A percentile compares a stretch with the other conserved stretches of the same genome.
Evolutionary conservation across 139 green algal species (phyloP).

Genomic region (Astrephomene gubernaculifera): DNA sequence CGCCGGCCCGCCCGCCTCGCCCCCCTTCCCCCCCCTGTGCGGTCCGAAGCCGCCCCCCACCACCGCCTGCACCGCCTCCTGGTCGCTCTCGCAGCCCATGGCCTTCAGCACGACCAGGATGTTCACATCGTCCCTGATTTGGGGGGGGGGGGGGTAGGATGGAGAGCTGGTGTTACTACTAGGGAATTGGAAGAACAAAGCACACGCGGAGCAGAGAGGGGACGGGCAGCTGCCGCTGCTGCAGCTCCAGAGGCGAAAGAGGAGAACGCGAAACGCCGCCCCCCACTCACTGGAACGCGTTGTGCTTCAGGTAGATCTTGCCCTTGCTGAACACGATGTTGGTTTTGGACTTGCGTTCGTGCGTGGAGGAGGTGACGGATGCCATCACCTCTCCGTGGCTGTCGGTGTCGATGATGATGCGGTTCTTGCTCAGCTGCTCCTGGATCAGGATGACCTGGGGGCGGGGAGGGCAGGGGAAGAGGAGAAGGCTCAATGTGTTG

Average conservation of each 20-base stretch:
- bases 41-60: constrained; percentile 39
- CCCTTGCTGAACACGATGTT: constrained; percentile 91
- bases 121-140: constrained; percentile 87
- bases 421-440: constrained; percentile 99
- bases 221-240: too few species aligned
- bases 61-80: constrained; percentile 83
- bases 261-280: background rate
- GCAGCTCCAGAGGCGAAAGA: background rate
- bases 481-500: too few species aligned
- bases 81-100: constrained; percentile 96
- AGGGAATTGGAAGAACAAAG: background rate
- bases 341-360: constrained; percentile 99
- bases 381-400: constrained; percentile 71
- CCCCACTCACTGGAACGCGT: constrained; percentile 89
- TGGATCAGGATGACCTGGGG: constrained; percentile 99
- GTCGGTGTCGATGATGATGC: constrained; percentile 97
- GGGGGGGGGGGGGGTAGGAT: background rate
- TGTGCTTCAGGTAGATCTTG: constrained; percentile 93
- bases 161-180: background rate
- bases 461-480: too few species aligned
- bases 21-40: constrained; percentile 54
- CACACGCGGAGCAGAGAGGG: background rate
- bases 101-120: constrained; percentile 92
- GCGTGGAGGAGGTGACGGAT: constrained; percentile 91
- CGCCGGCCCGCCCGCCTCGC: constrained; percentile 53